Percentiles rank a stretch among this genome's conserved stretches.
Conservation (phyloP, 306 rosid species). For the Gastrolobium bilobum region DNA sequence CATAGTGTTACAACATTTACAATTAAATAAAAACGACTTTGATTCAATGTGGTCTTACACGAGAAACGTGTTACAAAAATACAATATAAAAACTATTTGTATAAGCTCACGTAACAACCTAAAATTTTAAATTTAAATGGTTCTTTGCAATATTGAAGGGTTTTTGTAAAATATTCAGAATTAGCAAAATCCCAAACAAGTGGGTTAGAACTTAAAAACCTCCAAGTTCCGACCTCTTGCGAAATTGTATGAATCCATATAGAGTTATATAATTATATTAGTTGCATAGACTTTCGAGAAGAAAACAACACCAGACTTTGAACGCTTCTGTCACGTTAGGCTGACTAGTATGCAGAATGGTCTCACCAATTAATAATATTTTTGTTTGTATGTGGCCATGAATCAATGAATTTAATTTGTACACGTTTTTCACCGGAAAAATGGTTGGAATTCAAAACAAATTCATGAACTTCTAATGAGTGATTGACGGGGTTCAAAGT, state of each 20-base stretch:
- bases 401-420: not conserved
- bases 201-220: too few species aligned
- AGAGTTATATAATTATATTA: not conserved
- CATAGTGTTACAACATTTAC: too few species aligned
- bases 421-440: not conserved
- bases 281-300: not conserved
- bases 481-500: constrained; percentile 42
- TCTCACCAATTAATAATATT: not conserved
- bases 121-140: too few species aligned
- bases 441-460: not conserved
- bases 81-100: too few species aligned
- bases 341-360: not conserved
- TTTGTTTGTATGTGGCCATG: not conserved
- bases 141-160: too few species aligned
- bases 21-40: too few species aligned
- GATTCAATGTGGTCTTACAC: too few species aligned
- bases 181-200: not conserved
- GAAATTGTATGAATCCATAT: not conserved
- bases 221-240: not conserved
- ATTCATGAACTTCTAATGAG: not conserved
- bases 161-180: too few species aligned
- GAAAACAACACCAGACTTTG: not conserved
- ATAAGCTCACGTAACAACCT: too few species aligned
- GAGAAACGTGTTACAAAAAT: too few species aligned
- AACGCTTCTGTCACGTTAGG: constrained; percentile 2